Evolutionary conservation across 2,329 filamentous ascomycete species (phyloP), one percentile per base, ranked within the genome.

Genomic region (Trichophaea hybrida): DNA sequence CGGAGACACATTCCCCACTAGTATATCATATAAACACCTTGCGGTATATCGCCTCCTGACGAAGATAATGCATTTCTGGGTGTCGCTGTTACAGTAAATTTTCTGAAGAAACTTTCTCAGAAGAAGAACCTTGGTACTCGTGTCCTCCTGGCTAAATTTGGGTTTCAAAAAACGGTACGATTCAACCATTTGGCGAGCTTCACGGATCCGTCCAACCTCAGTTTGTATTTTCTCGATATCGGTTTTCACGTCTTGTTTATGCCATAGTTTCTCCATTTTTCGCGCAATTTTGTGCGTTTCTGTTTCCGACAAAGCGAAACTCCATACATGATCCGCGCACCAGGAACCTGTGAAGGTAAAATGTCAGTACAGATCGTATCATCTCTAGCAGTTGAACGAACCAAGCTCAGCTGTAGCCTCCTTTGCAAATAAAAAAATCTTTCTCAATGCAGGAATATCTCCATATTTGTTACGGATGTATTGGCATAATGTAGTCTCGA

Each of bases 291-390:
- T 85, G 2, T 75, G 74, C 0, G 80, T 72, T 60, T 84, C 79
- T 2, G 81, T 75, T 5, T 86, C 80, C 0, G 78, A 77, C 24
- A 94, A 75, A 10, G 80, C 79, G 35, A 88, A 78, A 57, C 79
- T 76, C 89, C 89, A 95, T 59, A 88, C 83, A 55, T 82, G 77
- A 69, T 98, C 89, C 0, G 88, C 82, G 66, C 86, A 87, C 91
- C 93, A 97, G 2, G 78, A 73, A 0, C 93, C 93, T 3, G 97
- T 15, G 31, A 44, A 55, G 4, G 13, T 34, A n/a, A 24, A 55
- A 35, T 15, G 10, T 17, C 32, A 24, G 15, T 13, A n/a, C 13
- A n/a, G 13, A 35, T 76, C 46, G 85, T 77, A 1, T 1, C 83
- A 79, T 6, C 77, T 72, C 76, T 63, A 79, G 84, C 1, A 72